phyloP scores from a whole-genome alignment of 2,329 filamentous ascomycete genomes.

The Onygenales sp. region DNA sequence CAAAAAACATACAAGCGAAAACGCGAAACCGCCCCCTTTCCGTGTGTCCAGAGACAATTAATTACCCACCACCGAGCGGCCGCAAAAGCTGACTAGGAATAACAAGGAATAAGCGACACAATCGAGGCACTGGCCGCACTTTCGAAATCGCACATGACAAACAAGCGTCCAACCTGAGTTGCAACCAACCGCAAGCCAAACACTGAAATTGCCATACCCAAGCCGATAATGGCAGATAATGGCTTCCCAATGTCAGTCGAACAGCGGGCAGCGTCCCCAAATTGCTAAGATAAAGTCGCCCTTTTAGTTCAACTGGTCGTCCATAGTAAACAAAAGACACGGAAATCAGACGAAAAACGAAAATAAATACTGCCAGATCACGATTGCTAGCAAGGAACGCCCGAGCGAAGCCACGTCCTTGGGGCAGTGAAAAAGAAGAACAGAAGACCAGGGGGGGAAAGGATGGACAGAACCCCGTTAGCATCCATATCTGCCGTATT shows the following conservation, averaged over 20 bases:
- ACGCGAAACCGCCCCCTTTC: too few species aligned
- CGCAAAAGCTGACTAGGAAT: too few species aligned
- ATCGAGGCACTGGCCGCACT: too few species aligned
- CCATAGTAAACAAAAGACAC: neutral
- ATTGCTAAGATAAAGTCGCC: slow-evolving; percentile 9
- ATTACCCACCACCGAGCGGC: too few species aligned
- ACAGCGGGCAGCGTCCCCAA: slow-evolving; percentile 15
- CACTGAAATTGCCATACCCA: slow-evolving; percentile 16
- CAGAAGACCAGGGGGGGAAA: neutral
- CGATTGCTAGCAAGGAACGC: too few species aligned
- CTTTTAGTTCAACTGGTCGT: slow-evolving; percentile 2
- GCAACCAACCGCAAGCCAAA: slow-evolving; percentile 12
- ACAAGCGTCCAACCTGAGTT: neutral
- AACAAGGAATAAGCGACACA: too few species aligned
- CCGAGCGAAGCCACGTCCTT: too few species aligned
- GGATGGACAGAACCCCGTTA: neutral
- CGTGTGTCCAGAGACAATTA: too few species aligned
- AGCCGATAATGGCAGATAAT: slow-evolving; percentile 17
- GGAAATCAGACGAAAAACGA: neutral
- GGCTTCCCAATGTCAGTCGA: slow-evolving; percentile 12
- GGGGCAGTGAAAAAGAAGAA: neutral
- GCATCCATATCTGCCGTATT: too few species aligned
- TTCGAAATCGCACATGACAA: too few species aligned
- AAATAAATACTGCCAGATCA: too few species aligned
- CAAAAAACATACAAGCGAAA: too few species aligned